Conservation (phyloP, 768 basidiomycete genomes). For the Auricularia sp. region DNA sequence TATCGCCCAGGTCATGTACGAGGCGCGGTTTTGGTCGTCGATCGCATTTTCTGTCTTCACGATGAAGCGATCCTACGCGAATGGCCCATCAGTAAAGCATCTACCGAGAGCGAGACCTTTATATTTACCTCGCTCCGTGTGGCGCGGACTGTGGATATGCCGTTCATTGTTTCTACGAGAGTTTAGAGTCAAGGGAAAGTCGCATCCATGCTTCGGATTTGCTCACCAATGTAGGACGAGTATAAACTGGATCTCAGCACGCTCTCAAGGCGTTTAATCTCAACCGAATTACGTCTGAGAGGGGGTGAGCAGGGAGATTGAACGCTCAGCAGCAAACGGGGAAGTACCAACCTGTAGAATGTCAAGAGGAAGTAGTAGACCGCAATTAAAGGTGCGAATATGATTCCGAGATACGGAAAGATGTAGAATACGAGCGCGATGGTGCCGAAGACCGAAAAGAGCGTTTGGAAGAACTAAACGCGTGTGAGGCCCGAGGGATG, state of each 20-base stretch:
- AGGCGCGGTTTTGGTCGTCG: constrained; percentile 52
- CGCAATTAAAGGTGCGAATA: constrained; percentile 43
- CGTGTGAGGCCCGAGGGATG: too few species aligned
- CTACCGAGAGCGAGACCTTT: neutral
- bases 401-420: constrained; percentile 56
- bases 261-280: constrained; percentile 58
- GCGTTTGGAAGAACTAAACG: constrained; percentile 30
- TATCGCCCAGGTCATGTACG: constrained; percentile 52
- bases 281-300: constrained; percentile 40
- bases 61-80: constrained; percentile 34
- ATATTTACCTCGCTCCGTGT: constrained; percentile 27
- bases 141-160: constrained; percentile 51
- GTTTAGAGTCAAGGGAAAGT: neutral
- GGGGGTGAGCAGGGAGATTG: neutral
- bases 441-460: constrained; percentile 42
- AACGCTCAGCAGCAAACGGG: neutral
- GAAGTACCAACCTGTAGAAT: constrained; percentile 35
- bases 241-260: constrained; percentile 49
- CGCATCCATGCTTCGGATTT: neutral
- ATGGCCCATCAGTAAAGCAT: constrained; percentile 8
- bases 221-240: constrained; percentile 45
- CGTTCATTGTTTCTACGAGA: constrained; percentile 46
- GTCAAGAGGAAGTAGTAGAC: constrained; percentile 43
- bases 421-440: constrained; percentile 54
- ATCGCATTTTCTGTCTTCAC: constrained; percentile 41